Conservation (phyloP, 2,329 filamentous ascomycete species). For the Monilinia laxa region DNA sequence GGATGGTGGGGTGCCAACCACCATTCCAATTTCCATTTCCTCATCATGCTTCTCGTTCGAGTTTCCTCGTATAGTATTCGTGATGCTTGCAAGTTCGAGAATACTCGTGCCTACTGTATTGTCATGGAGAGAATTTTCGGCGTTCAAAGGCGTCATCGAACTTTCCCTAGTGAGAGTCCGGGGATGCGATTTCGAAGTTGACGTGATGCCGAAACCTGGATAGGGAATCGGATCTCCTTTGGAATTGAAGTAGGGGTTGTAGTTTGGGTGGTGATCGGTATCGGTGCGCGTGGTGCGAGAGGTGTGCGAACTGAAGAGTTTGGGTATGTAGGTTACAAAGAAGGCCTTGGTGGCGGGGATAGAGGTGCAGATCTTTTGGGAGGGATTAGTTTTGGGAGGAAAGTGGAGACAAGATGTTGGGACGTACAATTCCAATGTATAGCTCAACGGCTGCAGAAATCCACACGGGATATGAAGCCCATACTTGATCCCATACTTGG, state of each 20-base stretch:
- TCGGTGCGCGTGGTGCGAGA: not conserved
- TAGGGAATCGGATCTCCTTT: not conserved
- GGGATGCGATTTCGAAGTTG: not conserved
- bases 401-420: too few relatives aligned
- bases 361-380: constrained; percentile 45
- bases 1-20: not conserved
- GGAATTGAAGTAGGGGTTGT: not conserved
- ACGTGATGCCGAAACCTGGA: not conserved
- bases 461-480: constrained; percentile 43
- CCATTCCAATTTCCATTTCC: not conserved
- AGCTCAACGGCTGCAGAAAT: constrained; percentile 44
- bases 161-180: not conserved
- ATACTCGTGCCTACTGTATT: not conserved
- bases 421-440: constrained; percentile 43
- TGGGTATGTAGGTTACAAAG: constrained; percentile 43
- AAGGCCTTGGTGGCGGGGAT: constrained; percentile 47
- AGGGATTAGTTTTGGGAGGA: not conserved
- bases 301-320: constrained; percentile 3
- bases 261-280: not conserved
- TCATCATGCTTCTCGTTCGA: not conserved
- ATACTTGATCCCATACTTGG: constrained; percentile 41
- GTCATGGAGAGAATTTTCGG: not conserved
- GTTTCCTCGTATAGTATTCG: not conserved
- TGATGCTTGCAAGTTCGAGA: not conserved
- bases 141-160: not conserved